Base-by-base conservation (phyloP, 202 grass and related monocot species). In the Setaria italica region DNA sequence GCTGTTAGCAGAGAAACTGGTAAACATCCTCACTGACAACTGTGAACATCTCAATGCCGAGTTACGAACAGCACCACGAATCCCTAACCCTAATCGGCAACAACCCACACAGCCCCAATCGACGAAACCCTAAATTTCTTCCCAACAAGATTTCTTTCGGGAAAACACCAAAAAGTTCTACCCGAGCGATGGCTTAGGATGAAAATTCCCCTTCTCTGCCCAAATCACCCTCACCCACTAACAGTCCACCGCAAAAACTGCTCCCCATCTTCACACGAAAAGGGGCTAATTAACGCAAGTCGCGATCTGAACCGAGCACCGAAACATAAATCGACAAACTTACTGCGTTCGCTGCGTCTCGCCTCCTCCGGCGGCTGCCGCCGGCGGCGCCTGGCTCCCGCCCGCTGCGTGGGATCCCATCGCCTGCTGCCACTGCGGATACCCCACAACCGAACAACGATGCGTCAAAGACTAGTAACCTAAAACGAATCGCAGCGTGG, bases 321-420 rank as follows among this genome's bases (percentile, higher is more conserved):
- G 17, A 69, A 84, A 80, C 9, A 33, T 39, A 55, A 59, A 17
- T 17, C 35, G 34, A 74, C 3, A 71, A 11, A 80, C 87, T 62
- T 85, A 95, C 93, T 73, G 84, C 5, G 93, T 95, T 42, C 84
- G 88, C 70, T 95, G 86, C 49, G 72, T 82, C 17, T 78, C 90
- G 21, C 70, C 81, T 33, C 78, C 86, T 9, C 55, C 88, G 3
- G 20, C 46, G 34, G 79, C 70, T 10, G 48, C 45, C 60, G 29
- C 2, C 65, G 66, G 5, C 51, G 59, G 60, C 55, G 46, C 70
- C 65, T 92, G 80, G 47, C 46, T 72, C 69, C 43, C 77, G 33
- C 81, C 56, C 55, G 71, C 85, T 25, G 71, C 81, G 79, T 76
- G 67, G 17, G 72, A 85, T 71, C 81, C 79, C 84, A 88, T 82